Evolutionary conservation across 495 filamentous ascomycete genomes (phyloP).

Genomic region (Aspergillus bertholletiae): DNA sequence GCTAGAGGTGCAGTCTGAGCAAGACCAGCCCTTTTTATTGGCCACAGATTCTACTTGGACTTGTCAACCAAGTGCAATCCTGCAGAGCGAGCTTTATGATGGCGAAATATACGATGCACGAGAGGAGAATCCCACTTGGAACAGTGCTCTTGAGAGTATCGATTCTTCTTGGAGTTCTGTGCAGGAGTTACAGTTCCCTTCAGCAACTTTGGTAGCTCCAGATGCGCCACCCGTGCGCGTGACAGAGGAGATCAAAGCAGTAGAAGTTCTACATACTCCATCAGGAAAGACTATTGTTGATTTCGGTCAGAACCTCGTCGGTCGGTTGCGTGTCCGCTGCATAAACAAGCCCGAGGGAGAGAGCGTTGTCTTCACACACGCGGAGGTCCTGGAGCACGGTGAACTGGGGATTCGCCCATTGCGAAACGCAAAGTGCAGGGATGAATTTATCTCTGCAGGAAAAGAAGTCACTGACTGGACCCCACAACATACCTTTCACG

Average conservation of each 20-base stretch:
- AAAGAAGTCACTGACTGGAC: slow-evolving; percentile 18
- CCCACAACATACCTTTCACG: slow-evolving; percentile 51
- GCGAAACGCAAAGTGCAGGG: slow-evolving; percentile 40
- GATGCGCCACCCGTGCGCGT: slow-evolving; percentile 43
- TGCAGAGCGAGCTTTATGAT: slow-evolving; percentile 50
- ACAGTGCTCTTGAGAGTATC: slow-evolving; percentile 1
- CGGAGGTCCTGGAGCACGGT: slow-evolving; percentile 51
- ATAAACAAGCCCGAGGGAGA: slow-evolving; percentile 28
- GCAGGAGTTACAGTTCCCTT: slow-evolving; percentile 21
- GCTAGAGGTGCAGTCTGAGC: slow-evolving; percentile 33
- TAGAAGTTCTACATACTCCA: slow-evolving; percentile 39
- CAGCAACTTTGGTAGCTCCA: slow-evolving; percentile 26
- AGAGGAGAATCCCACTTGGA: slow-evolving; percentile 26
- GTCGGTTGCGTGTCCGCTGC: slow-evolving; percentile 36
- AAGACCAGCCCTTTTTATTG: slow-evolving; percentile 20
- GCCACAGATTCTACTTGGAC: slow-evolving; percentile 44
- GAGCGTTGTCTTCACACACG: slow-evolving; percentile 35
- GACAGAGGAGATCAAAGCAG: slow-evolving; percentile 32
- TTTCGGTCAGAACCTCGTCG: slow-evolving; percentile 56
- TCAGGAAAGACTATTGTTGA: slow-evolving; percentile 48
- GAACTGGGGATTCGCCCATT: slow-evolving; percentile 50
- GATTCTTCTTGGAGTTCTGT: slow-evolving; percentile 16
- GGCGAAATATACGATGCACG: slow-evolving; percentile 48
- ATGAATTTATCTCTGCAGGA: slow-evolving; percentile 32
- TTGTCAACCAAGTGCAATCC: slow-evolving; percentile 32